Evolutionary conservation across 1,284 basidiomycete genomes (phyloP), one percentile per base, ranked within the genome.

Genomic region (Cryptococcus depauperatus): DNA sequence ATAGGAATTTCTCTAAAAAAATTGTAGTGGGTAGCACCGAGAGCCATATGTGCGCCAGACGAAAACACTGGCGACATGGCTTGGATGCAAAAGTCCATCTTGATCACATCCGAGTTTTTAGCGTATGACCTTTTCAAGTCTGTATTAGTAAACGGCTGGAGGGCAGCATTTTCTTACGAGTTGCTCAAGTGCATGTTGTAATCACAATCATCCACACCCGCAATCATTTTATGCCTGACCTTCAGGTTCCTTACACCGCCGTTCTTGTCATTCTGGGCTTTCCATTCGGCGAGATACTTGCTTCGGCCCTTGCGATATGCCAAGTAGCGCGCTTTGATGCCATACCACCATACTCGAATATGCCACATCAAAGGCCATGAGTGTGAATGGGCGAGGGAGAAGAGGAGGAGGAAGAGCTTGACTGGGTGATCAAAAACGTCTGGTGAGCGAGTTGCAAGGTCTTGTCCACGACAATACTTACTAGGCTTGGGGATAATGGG

Each of bases 1-100:
- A 87, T 79, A 0, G 85, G 81, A 35, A 91, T 87, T 70, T 91
- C 87, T 35, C 79, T 79, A 40, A 86, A 68, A 68, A 83, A 89
- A 50, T 77, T 73, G 63, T 78, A 87, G 62, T 86, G 80, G 0
- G 82, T 81, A 1, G 77, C 84, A 46, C 79, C 85, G 1, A 90
- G 73, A 0, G 81, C 78, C 57, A 84, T 76, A 75, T 80, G 80
- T 5, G 82, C 80, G 13, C 82, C 81, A 14, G 76, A 75, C 14
- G 76, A 73, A 56, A 81, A 81, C 56, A 82, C 76, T 4, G 77
- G 75, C 1, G 83, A 80, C 57, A 84, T 80, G 43, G 74, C 70
- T 19, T 66, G 57, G n/a, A 80, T 57, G 2, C 73, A 71, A 6
- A 66, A 69, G 44, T 73, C 67, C 69, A 79, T 75, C 41, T 78